Evolutionary conservation across 2,329 filamentous ascomycete species (phyloP), one percentile per base, ranked within the genome.

Genomic region (Diaporthe vexans): DNA sequence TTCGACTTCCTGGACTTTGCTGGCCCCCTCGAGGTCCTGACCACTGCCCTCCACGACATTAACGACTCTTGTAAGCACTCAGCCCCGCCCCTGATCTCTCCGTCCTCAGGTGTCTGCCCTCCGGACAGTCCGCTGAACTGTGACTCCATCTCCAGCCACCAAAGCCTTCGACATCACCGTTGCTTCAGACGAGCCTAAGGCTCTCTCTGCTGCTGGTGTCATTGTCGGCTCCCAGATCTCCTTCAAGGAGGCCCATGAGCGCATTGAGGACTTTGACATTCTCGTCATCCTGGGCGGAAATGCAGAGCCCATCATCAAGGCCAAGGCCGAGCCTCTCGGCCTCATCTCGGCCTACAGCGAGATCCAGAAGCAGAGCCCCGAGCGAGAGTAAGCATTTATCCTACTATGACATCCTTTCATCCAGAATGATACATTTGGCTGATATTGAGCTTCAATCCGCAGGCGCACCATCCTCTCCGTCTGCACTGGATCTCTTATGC

Each of bases 291-390:
- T 95, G 37, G 94, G 94, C 80, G 94, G 94, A 81, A 89, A 91
- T 81, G 85, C 86, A 74, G 89, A 92, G 37, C 84, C 86, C 51
- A 83, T 95, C 76, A 84, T 95, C 81, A 91, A 94, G 84, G 84
- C 88, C 80, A 93, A 94, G 81, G 83, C 87, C 70, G 90, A 95
- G 82, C 93, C 93, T 33, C 87, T 95, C 76, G 85, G 87, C 76
- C 87, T 96, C 81, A 94, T 97, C 87, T 89, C 89, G 78, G 92
- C 92, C 80, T 97, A 93, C 84, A 90, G 93, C 77, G 93, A 95
- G 81, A 87, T 96, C 74, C 94, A 97, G 86, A 91, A 94, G 87
- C 91, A 91, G 79, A 93, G 95, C 79, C 93, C 94, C 17, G 88
- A 88, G 80, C 93, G 93, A 79, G 94, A 97, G 87, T 74, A 37